Base-by-base conservation (phyloP, 176 grass and related monocot species). In the Echinochloa phyllopogon region DNA sequence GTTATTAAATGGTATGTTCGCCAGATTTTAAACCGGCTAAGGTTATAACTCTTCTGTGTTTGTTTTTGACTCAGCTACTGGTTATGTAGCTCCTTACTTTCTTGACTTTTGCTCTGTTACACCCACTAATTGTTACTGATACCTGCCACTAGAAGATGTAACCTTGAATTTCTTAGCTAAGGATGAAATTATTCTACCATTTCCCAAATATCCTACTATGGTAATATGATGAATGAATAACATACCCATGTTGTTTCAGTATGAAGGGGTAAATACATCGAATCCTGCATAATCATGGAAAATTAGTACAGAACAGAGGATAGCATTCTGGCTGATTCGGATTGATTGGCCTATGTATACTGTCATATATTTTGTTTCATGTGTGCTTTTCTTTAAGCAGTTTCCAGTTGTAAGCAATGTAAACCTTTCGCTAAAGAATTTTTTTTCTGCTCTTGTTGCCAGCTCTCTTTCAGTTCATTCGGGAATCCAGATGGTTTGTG, bases 1-100 rank as follows among this genome's bases (percentile, higher is more conserved):
- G 15, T 81, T 62, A 44, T 55, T 36, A 64, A n/a, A 72, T 65
- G 56, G 80, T 78, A 84, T 52, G 65, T 72, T 38, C 70, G 49
- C 45, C 49, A 36, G 47, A 36, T 69, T 80, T 8, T 25, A 58
- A 39, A 49, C 11, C 4, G 33, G 55, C 10, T 67, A 24, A 21
- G 24, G 2, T 65, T 65, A 58, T 15, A 33, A 33, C 29, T 33
- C 12, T 41, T 4, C 3, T 36, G 52, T 17, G 71, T 70, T 70
- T 77, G 15, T 59, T 70, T 70, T 70, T 21, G 33, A 62, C 29
- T 63, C 25, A 59, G 29, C 21, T 61, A 2, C 50, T 69, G 11
- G 27, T 1, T 60, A 8, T 58, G 18, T 20, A 49, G 39, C 17
- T 83, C 39, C 21, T 58, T 49, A 21, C 9, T 61, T 65, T 64